Conservation (phyloP, 768 basidiomycete genomes). For the Tephrocybe sp. region DNA sequence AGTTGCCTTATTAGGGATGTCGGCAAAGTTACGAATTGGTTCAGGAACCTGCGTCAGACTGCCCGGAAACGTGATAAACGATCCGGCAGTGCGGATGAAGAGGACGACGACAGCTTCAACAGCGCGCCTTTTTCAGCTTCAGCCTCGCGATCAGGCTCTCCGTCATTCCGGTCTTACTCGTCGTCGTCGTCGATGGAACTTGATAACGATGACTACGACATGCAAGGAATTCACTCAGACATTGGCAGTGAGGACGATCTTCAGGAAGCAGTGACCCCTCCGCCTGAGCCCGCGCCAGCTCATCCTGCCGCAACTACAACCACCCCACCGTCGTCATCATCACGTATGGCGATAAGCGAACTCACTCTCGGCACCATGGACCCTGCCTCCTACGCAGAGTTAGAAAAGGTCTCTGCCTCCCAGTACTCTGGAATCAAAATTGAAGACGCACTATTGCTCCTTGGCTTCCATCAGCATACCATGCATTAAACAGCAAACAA, state of each 20-base stretch:
- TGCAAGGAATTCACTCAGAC: conserved; percentile 44
- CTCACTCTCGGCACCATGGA: conserved; percentile 38
- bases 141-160: conserved; percentile 53
- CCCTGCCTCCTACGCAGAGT: conserved; percentile 41
- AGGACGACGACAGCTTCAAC: conserved; percentile 45
- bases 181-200: conserved; percentile 53
- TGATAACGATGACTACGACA: conserved; percentile 43
- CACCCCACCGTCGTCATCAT: conserved; percentile 25
- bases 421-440: conserved; percentile 57
- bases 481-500: conserved; percentile 40
- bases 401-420: conserved; percentile 44
- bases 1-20: conserved; percentile 53
- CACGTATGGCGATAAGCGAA: conserved; percentile 26
- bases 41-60: conserved; percentile 79
- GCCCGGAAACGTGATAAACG: conserved; percentile 69
- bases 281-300: conserved; percentile 47
- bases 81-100: conserved; percentile 41
- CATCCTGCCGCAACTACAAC: conserved; percentile 28
- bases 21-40: conserved; percentile 87
- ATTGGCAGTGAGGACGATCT: conserved; percentile 69
- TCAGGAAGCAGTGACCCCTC: conserved; percentile 73
- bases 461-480: conserved; percentile 71
- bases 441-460: conserved; percentile 71
- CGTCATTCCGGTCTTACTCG: conserved; percentile 50
- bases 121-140: conserved; percentile 36